These are phyloP conservation scores for Wickerhamiella parazyma DNA, from an alignment of 805 yeast genomes.

Conservation along the genomic window DNA sequence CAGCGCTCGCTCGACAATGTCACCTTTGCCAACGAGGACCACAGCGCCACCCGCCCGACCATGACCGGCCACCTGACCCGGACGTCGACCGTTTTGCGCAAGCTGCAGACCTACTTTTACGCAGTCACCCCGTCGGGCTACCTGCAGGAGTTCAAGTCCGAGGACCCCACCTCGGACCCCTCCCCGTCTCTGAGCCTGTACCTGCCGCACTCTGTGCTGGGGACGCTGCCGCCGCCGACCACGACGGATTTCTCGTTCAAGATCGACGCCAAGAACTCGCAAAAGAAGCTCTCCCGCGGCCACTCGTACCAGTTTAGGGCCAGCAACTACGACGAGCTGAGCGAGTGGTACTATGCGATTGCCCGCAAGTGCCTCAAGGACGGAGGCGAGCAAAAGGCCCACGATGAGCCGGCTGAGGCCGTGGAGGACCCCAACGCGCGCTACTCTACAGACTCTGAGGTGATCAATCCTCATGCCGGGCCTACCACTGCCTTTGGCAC, in stretches of 20 bases:
- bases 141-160: slow-evolving; percentile 34
- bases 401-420: background rate
- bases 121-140: slow-evolving; percentile 35
- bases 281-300: slow-evolving; percentile 20
- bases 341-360: slow-evolving; percentile 34
- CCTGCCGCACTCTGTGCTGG: slow-evolving; percentile 34
- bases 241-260: slow-evolving; percentile 30
- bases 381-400: background rate
- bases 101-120: slow-evolving; percentile 31
- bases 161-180: slow-evolving; percentile 30
- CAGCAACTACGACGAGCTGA: slow-evolving; percentile 32
- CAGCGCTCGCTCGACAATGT: slow-evolving; percentile 28
- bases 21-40: slow-evolving; percentile 29
- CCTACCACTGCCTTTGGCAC: too few species aligned
- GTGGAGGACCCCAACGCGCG: slow-evolving; percentile 1
- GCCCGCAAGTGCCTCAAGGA: slow-evolving; percentile 8
- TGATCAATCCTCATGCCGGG: background rate
- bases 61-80: slow-evolving; percentile 35
- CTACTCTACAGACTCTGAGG: background rate
- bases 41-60: slow-evolving; percentile 31
- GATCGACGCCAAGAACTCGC: slow-evolving; percentile 31
- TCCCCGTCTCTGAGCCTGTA: slow-evolving; percentile 33
- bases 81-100: slow-evolving; percentile 31
- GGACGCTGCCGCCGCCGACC: slow-evolving; percentile 23
- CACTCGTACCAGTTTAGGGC: slow-evolving; percentile 32